Evolutionary conservation across 2,329 filamentous ascomycete species (phyloP), one percentile per base, ranked within the genome.

Genomic region (Neonectria faginata): DNA sequence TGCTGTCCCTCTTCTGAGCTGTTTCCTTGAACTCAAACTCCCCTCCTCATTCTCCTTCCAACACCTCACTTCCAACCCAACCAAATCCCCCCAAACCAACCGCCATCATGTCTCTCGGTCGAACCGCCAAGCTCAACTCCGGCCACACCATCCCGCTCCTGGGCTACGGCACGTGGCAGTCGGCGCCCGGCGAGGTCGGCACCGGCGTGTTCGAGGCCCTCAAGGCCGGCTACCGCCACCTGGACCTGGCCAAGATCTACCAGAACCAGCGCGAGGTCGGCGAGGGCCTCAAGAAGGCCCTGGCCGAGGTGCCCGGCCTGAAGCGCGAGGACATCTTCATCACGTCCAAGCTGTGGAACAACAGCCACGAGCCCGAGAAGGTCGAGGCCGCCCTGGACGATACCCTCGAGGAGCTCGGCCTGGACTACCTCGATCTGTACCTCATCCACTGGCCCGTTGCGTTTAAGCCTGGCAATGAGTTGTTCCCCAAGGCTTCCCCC

Each of bases 261-360:
- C 83, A 86, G 77, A 92, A 92, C 79, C 89, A 89, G 78, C 77
- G 76, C 14, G 86, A 88, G 74, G 85, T 88, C 36, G 87, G 84
- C 36, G 76, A 84, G 70, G 87, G 86, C 36, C 84, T 89, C 71
- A 82, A 82, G 75, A 79, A 78, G 72, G 81, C 81, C 48, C 68
- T 81, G 27, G 74, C 74, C 7, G 81, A 83, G 54, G 79, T 86
- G 64, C 81, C 83, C 12, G 85, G 84, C 45, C 80, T 89, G 22
- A 82, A 84, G 72, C 83, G 85, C 14, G 80, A 83, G 68, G 82
- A 88, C 69, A 84, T 88, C 75, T 89, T 86, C 80, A 80, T 88
- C 71, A 92, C 90, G 60, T 90, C 88, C 69, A 92, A 92, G 83
- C 84, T 92, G 31, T 84, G 82, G 82, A 84, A 84, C 70, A 89